Percentiles rank a stretch among this genome's conserved stretches.
phyloP scores from a whole-genome alignment of 202 grass and related monocot species.

The Panicum virgatum region DNA sequence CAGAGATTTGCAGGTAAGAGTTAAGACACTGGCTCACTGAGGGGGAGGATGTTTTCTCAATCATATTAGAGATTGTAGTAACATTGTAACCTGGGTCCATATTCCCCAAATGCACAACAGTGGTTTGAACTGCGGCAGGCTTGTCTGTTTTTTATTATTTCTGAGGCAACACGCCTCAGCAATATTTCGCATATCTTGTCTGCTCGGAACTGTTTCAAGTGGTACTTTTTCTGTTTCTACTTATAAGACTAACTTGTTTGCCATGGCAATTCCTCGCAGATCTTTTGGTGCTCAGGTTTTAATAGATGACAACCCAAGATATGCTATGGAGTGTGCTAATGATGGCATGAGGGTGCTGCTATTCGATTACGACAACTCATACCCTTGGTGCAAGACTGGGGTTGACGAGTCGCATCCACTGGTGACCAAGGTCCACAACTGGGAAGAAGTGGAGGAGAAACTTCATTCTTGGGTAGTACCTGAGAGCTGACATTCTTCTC shows the following conservation, averaged over 20 bases:
- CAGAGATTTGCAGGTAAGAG: slow-evolving; percentile 98
- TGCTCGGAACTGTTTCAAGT: neutral
- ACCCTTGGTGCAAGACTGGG: slow-evolving; percentile 95
- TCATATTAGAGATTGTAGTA: neutral
- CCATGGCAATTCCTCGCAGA: slow-evolving; percentile 37
- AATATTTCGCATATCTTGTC: neutral
- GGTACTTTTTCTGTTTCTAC: neutral
- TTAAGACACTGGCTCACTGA: neutral
- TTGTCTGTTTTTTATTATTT: neutral
- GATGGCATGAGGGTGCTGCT: slow-evolving; percentile 84
- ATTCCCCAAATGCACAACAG: neutral
- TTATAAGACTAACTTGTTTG: neutral
- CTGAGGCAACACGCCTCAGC: too few species aligned
- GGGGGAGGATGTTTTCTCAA: neutral
- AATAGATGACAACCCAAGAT: slow-evolving; percentile 96
- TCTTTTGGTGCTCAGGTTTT: slow-evolving; percentile 87
- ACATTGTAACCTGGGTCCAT: neutral
- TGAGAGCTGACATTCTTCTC: slow-evolving; percentile 50
- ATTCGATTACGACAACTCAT: slow-evolving; percentile 85
- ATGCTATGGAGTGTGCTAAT: slow-evolving; percentile 92
- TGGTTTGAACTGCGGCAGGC: neutral
- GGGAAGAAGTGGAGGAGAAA: slow-evolving; percentile 89
- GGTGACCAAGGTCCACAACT: slow-evolving; percentile 94
- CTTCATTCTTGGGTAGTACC: slow-evolving; percentile 70
- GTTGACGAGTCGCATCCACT: slow-evolving; percentile 71